phyloP scores from a whole-genome alignment of 129 eudicot species.

The Gnaphalium uliginosum region DNA sequence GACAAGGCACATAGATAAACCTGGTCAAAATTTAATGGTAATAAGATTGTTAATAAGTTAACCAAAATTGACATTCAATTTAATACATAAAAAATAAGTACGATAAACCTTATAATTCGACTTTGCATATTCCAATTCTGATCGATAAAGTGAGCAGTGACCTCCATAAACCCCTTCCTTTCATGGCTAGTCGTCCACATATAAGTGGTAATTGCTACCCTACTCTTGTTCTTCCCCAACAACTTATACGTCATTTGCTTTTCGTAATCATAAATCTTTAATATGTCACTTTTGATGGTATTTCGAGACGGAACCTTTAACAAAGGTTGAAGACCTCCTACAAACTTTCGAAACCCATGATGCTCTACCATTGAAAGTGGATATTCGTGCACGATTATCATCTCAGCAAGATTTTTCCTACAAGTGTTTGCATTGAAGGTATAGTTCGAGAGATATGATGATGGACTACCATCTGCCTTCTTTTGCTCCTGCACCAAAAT shows the following conservation, averaged over 20 bases:
- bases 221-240: background rate
- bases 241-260: background rate
- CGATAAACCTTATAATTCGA: background rate
- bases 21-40: background rate
- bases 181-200: background rate
- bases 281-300: background rate
- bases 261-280: background rate
- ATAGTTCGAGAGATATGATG: background rate
- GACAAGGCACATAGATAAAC: slow-evolving; percentile 31
- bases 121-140: background rate
- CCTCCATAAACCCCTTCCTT: background rate
- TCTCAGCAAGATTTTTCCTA: background rate
- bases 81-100: too few relatives aligned
- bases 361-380: background rate
- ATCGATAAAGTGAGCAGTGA: background rate
- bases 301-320: background rate
- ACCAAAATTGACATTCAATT: background rate
- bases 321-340: background rate
- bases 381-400: background rate
- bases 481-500: background rate
- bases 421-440: background rate
- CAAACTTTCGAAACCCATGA: background rate
- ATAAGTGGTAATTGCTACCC: background rate
- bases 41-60: background rate
- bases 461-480: background rate